Evolutionary conservation across 495 filamentous ascomycete genomes (phyloP), one percentile per base, ranked within the genome.

Genomic region (Wilcoxina mikolae): DNA sequence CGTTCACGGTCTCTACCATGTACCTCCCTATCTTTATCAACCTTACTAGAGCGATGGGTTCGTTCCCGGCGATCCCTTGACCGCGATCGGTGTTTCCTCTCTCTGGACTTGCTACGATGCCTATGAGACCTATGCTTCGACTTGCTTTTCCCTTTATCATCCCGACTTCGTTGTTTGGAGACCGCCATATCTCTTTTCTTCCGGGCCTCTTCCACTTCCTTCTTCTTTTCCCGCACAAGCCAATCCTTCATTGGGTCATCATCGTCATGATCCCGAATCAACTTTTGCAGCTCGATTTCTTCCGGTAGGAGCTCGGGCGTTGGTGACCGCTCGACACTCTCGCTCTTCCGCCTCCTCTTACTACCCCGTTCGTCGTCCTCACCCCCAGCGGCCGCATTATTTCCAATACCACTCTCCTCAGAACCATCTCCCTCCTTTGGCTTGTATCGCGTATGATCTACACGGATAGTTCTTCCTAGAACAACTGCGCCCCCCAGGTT

Each of bases 211-310:
- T 81, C 78, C 29, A 94, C 78, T 67, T 95, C 86, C 58, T 87
- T 84, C 63, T 82, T 85, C 76, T 95, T 95, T 70, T 91, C 83
- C 42, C 87, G 73, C 23, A 95, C 76, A 47, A 95, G 67, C 65
- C 84, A 93, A 49, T 79, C 78, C 70, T 95, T 96, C 91, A 96
- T 95, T 1, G 91, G 90, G 70, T 98, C 90, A 60, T 95, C 91
- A 22, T 95, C 89, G 58, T 95, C 90, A 58, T 93, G 83, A 18
- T 87, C 79, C 55, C 74, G 69, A 17, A 91, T 80, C 60, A 95
- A 64, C 50, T 79, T 77, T 53, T 76, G 78, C 42, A 96, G 65
- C 65, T 95, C 90, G 42, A 69, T 72, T 69, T 95, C 90, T 60
- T 84, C 82, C 58, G 74, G 78, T 17, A 83, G 60, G 62, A 80